Percentiles rank a stretch among this genome's conserved stretches.
Conservation (phyloP, 2,329 filamentous ascomycete genomes). For the Coniochaeta hoffmannii region DNA sequence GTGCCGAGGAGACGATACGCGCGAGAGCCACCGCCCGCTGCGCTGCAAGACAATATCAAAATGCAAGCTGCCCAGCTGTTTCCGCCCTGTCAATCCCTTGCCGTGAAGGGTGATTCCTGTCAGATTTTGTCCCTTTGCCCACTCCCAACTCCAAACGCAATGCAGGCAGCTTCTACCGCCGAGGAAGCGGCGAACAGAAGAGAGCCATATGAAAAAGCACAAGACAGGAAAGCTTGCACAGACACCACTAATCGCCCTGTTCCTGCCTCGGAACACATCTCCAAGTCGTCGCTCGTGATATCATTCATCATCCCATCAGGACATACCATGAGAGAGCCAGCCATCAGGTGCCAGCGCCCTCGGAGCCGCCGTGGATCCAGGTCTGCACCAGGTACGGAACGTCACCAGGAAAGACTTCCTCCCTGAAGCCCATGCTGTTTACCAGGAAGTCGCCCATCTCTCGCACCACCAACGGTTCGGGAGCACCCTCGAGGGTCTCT, state of each 20-base stretch:
- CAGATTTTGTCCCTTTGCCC: conserved; percentile 14
- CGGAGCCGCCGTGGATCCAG: conserved; percentile 11
- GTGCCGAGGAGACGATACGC: not conserved
- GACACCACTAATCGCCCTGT: not conserved
- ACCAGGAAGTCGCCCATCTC: conserved; percentile 14
- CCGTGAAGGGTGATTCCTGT: conserved; percentile 3
- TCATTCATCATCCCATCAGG: not conserved
- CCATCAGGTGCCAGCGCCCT: conserved; percentile 6
- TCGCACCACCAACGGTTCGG: conserved; percentile 10
- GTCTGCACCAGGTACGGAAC: conserved; percentile 16
- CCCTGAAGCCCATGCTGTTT: conserved; percentile 20
- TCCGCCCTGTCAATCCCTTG: not conserved
- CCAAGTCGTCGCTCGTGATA: not conserved
- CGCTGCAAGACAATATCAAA: not conserved
- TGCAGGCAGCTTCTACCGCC: conserved; percentile 10
- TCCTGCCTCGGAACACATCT: not conserved
- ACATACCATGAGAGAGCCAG: too few species aligned
- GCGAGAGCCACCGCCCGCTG: not conserved
- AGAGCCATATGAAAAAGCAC: not conserved
- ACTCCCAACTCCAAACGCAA: conserved; percentile 19
- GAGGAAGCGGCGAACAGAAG: not conserved
- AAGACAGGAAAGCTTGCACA: not conserved
- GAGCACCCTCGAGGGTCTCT: conserved; percentile 10
- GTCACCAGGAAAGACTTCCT: conserved; percentile 18
- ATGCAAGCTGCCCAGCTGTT: not conserved